Evolutionary conservation across 176 grass and related monocot genomes (phyloP), one percentile per base, ranked within the genome.

Genomic region (Pharus latifolius): DNA sequence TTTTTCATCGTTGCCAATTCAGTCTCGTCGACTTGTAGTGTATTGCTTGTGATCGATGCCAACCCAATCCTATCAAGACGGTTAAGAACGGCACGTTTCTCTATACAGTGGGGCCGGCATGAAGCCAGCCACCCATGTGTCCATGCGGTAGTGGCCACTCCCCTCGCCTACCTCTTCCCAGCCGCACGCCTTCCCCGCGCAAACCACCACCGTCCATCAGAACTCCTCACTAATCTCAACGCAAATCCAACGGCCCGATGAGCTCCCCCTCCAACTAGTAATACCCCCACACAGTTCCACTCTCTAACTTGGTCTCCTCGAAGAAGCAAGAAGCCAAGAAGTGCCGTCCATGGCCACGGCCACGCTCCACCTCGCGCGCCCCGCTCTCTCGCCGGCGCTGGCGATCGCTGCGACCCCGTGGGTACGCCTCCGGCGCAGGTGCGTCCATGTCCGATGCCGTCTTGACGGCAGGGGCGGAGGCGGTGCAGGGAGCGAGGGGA

Each of bases 321-420:
- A 38, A 25, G 18, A 19, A 26, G 42, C 54, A 61, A 3, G 25
- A 13, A 44, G 3, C 23, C 60, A 26, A 42, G n/a, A n/a, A n/a
- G n/a, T n/a, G n/a, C n/a, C n/a, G n/a, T n/a, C 44, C 16, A 84
- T 67, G 69, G 35, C 82, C 61, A 67, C 74, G 61, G 69, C 82
- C 69, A 54, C 79, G 61, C 67, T 79, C 82, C 75, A 64, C 75
- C 26, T 84, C 33, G 60, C 26, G 19, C 67, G 60, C 25, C 81
- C 81, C 1, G 34, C 75, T 16, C 3, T 73, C 60, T 42, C 17
- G 22, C 22, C 34, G 15, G 10, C 25, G 15, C 32, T 25, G 6
- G 7, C 25, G 4, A 7, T 10, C 0, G 6, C 19, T 1, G 20
- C 27, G 26, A 6, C 47, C 0, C 35, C 58, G 11, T 2, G n/a